Evolutionary conservation across 1,284 basidiomycete species (phyloP).

Genomic region (Xanthoconium separans): DNA sequence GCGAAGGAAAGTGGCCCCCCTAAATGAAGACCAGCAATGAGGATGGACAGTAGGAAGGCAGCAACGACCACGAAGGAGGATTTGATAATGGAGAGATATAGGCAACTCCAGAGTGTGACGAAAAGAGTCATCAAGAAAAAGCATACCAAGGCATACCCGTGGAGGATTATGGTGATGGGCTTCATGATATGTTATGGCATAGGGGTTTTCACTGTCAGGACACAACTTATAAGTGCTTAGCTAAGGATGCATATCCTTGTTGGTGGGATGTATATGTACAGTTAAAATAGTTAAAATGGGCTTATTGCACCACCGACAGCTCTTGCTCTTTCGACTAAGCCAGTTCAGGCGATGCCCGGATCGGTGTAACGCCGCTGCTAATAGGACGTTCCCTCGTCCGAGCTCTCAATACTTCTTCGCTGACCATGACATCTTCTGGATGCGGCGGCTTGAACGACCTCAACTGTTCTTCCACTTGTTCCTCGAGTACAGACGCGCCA

Average conservation of each 20-base stretch:
- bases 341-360: constrained; percentile 21
- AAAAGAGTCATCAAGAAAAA: too few species aligned
- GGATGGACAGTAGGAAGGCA: too few species aligned
- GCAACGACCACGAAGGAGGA: too few species aligned
- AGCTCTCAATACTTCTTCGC: constrained; percentile 42
- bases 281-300: neutral
- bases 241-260: too few species aligned
- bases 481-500: constrained; percentile 53
- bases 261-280: constrained; percentile 4
- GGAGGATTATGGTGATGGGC: neutral
- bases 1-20: too few species aligned
- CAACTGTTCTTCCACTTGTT: constrained; percentile 73
- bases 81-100: too few species aligned
- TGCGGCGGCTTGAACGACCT: constrained; percentile 50
- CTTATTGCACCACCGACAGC: neutral
- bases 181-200: too few species aligned
- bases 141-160: too few species aligned
- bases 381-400: constrained; percentile 33
- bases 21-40: too few species aligned
- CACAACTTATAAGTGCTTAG: too few species aligned
- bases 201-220: too few species aligned
- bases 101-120: too few species aligned
- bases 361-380: constrained; percentile 22
- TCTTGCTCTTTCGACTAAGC: constrained; percentile 12
- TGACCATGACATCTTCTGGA: constrained; percentile 49